Conservation (phyloP, 225 moss, liverwort and hornwort genomes). For the Climacium dendroides region DNA sequence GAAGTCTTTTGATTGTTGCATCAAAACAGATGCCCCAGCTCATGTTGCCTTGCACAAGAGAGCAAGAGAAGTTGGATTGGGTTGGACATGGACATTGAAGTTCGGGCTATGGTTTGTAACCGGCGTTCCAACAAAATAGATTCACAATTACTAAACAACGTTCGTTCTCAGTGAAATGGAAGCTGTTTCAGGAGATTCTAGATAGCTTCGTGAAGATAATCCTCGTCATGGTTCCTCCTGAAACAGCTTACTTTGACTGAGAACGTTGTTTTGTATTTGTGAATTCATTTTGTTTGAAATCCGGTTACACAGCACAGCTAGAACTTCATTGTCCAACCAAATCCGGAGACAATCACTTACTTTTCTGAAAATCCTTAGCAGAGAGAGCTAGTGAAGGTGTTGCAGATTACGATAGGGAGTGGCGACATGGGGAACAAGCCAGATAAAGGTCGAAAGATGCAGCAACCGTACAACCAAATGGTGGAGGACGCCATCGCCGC, state of each 20-base stretch:
- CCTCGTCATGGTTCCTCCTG: not conserved
- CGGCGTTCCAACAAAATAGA: not conserved
- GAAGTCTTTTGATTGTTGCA: not conserved
- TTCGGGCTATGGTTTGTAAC: not conserved
- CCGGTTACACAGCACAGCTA: not conserved
- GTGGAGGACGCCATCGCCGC: constrained; percentile 34
- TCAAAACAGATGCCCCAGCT: not conserved
- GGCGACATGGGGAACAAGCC: constrained; percentile 36
- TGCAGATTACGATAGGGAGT: not conserved
- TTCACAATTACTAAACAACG: not conserved
- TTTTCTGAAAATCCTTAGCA: not conserved
- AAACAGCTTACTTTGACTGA: not conserved
- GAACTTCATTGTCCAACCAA: not conserved
- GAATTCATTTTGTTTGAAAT: not conserved
- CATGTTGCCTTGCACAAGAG: not conserved
- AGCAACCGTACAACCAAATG: constrained; percentile 26
- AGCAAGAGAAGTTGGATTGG: not conserved
- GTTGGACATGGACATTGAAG: not conserved
- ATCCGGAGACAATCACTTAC: not conserved
- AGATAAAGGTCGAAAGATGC: not conserved
- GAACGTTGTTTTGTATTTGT: not conserved
- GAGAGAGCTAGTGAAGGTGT: not conserved
- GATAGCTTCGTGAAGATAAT: not conserved
- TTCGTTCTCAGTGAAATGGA: not conserved
- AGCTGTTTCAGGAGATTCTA: not conserved